Percentiles rank a stretch among this genome's conserved stretches.
These are phyloP conservation scores for Cronartium quercuum DNA, from an alignment of 1,284 basidiomycete genomes.

Conservation along the genomic window DNA sequence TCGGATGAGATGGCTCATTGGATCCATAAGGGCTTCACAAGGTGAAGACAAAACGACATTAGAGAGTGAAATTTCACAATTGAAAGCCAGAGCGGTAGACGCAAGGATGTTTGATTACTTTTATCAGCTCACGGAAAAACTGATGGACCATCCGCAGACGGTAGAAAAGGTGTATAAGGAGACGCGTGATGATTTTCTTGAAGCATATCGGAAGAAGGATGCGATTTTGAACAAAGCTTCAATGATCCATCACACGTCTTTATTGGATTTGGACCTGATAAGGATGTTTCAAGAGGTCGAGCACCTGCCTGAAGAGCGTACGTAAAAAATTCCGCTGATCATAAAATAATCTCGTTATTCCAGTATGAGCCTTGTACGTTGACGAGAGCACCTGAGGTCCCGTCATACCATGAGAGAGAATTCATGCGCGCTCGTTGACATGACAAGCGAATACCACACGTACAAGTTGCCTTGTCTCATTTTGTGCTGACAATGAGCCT, in stretches of 20 bases:
- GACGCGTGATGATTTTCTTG: neutral
- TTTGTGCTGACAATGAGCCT: too few relatives aligned
- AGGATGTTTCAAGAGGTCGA: neutral
- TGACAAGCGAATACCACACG: too few relatives aligned
- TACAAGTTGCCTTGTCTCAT: too few relatives aligned
- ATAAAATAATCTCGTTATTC: too few relatives aligned
- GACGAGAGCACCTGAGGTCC: too few relatives aligned
- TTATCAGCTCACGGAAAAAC: neutral
- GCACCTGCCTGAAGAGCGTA: too few relatives aligned
- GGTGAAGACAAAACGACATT: neutral
- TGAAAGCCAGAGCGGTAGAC: neutral
- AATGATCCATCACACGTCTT: neutral
- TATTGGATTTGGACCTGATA: neutral
- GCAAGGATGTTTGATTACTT: neutral
- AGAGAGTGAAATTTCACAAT: neutral
- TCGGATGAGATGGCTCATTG: neutral
- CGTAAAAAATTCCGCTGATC: too few relatives aligned
- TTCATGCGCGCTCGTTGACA: too few relatives aligned
- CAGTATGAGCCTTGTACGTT: too few relatives aligned
- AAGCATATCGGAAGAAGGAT: neutral
- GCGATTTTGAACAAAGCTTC: neutral
- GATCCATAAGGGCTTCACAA: neutral
- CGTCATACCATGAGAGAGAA: too few relatives aligned
- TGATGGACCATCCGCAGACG: neutral
- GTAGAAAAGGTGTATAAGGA: neutral